phyloP scores from a whole-genome alignment of 1,139 yeast genomes.

The Magnusiomyces tetraspermus region DNA sequence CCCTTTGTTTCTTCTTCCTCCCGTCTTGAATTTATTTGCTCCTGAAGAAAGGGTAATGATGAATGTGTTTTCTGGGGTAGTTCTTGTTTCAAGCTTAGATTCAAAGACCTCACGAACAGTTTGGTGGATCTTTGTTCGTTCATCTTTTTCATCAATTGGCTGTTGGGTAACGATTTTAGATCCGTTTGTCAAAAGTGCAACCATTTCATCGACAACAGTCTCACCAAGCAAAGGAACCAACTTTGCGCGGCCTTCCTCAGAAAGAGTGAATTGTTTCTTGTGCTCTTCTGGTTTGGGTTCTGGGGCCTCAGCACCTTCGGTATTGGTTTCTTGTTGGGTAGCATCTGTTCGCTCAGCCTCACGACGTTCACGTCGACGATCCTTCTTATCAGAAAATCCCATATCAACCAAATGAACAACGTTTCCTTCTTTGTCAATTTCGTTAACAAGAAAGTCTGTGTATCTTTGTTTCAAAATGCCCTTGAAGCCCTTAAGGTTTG shows the following conservation, averaged over 20 bases:
- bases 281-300: slow-evolving; percentile 12
- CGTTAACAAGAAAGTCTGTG: slow-evolving; percentile 92
- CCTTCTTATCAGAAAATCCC: slow-evolving; percentile 55
- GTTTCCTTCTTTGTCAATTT: slow-evolving; percentile 55
- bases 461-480: slow-evolving; percentile 83
- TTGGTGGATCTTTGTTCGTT: slow-evolving; percentile 69
- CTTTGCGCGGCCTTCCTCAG: slow-evolving; percentile 27
- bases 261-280: slow-evolving; percentile 13
- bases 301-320: slow-evolving; percentile 14
- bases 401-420: slow-evolving; percentile 70
- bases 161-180: slow-evolving; percentile 51
- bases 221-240: slow-evolving; percentile 50
- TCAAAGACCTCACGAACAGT: slow-evolving; percentile 65
- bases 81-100: slow-evolving; percentile 67
- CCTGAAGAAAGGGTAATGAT: slow-evolving; percentile 27
- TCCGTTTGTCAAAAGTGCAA: slow-evolving; percentile 49
- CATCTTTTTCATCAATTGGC: slow-evolving; percentile 54
- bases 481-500: slow-evolving; percentile 50
- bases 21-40: slow-evolving; percentile 34
- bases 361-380: slow-evolving; percentile 41
- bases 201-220: slow-evolving; percentile 46
- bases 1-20: slow-evolving; percentile 18
- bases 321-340: slow-evolving; percentile 34
- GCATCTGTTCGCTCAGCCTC: slow-evolving; percentile 32
- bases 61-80: slow-evolving; percentile 51